Conservation (phyloP, 1,139 yeast species). For the Starmera stellimalicola region DNA sequence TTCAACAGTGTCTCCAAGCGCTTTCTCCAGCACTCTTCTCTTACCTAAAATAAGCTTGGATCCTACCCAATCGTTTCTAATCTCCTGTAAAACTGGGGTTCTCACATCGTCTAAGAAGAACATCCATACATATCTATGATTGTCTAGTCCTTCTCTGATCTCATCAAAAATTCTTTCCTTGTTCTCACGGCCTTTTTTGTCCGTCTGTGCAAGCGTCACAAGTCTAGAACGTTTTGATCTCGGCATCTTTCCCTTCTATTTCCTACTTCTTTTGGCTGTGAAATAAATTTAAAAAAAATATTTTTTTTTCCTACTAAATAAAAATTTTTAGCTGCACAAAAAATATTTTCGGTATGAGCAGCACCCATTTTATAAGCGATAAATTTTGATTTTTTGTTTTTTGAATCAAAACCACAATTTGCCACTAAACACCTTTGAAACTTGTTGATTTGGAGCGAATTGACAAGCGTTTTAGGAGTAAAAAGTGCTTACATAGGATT, state of each 20-base stretch:
- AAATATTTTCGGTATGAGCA: no score
- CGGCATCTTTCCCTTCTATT: slow-evolving; percentile 77
- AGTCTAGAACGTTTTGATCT: slow-evolving; percentile 91
- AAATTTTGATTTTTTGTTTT: no score
- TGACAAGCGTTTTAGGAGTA: no score
- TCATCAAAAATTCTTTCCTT: slow-evolving; percentile 88
- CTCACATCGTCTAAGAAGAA: slow-evolving; percentile 86
- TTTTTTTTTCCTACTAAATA: no score
- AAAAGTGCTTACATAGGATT: no score
- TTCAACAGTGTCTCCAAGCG: slow-evolving; percentile 78
- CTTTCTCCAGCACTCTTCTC: slow-evolving; percentile 86
- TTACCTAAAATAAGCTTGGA: slow-evolving; percentile 85
- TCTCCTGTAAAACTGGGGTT: slow-evolving; percentile 89
- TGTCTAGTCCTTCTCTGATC: slow-evolving; percentile 72
- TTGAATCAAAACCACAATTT: no score
- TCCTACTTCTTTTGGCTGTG: no score
- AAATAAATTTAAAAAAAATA: no score
- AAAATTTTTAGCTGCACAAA: no score
- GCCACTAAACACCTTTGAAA: no score
- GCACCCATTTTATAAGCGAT: no score
- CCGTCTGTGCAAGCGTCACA: slow-evolving; percentile 94
- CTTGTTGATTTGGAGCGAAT: no score
- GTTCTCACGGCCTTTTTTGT: slow-evolving; percentile 89
- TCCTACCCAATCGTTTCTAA: slow-evolving; percentile 87
- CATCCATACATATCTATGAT: slow-evolving; percentile 73